Evolutionary conservation across 495 filamentous ascomycete species (phyloP), one percentile per base, ranked within the genome.

Genomic region (Niebla homalea): DNA sequence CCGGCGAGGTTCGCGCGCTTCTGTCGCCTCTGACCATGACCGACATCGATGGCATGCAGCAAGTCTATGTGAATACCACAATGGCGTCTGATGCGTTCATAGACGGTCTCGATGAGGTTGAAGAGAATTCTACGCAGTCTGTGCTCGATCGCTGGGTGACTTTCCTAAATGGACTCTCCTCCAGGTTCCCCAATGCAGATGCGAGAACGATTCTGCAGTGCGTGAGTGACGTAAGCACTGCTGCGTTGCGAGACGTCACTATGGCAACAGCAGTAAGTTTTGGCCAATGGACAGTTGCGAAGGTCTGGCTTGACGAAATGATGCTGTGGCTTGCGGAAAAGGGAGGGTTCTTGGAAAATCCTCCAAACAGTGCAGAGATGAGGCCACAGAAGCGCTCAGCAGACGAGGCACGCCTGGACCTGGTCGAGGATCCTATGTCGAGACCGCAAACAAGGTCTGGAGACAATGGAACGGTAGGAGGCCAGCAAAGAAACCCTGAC

Each of bases 221-320:
- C 53, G 76, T 87, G 20, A 77, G 81, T 49, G 73, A 76, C 22
- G 65, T 88, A 16, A 76, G 83, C 16, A 81, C 79, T 1, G 77
- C 82, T 11, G 78, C 82, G 6, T 69, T 90, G 62, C 73, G 86
- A 37, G 86, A 89, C 57, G 72, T 90, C 50, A 96, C 90, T 7
- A 79, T 96, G 20, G 76, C 76, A 21, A 80, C 84, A 52, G 87
- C 85, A 10, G 77, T 80, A 51, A 94, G 86, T 58, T 98, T 95
- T 60, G 87, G 87, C 14, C 81, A 85, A 2, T 98, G 92, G 92
- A 96, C 92, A 88, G 84, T 95, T 48, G 89, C 87, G n/a, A 94
- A 96, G 62, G 87, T 89, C 46, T 98, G 89, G 72, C 77, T 98
- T 47, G 90, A 96, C 62, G 92, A 96, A 66, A 93, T 94, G 89